phyloP scores from a whole-genome alignment of 257 asterid species.

The Solanum tarapatanum region DNA sequence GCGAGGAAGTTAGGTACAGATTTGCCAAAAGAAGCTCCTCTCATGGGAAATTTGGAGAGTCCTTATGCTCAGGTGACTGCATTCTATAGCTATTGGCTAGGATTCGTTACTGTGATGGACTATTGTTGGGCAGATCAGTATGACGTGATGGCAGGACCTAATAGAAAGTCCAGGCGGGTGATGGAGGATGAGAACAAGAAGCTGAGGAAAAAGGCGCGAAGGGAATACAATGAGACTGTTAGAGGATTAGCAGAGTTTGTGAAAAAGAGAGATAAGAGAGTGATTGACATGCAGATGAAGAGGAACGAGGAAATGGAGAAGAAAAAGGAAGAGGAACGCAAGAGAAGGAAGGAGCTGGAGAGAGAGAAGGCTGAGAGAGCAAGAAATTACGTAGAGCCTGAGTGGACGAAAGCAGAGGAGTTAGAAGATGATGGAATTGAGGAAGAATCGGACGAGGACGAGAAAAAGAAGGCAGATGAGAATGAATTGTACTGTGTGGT shows the following conservation, averaged over 20 bases:
- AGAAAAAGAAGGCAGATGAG: slow-evolving; percentile 19
- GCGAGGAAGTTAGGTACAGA: slow-evolving; percentile 53
- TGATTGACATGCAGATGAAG: slow-evolving; percentile 84
- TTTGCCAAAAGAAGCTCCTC: slow-evolving; percentile 78
- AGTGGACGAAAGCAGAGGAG: slow-evolving; percentile 76
- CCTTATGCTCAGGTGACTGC: slow-evolving; percentile 91
- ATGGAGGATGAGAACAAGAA: slow-evolving; percentile 96
- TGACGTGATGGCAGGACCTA: slow-evolving; percentile 72
- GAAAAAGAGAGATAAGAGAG: slow-evolving; percentile 91
- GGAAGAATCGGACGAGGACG: slow-evolving; percentile 34
- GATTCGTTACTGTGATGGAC: slow-evolving; percentile 64
- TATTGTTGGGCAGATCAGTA: slow-evolving; percentile 87
- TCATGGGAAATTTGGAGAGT: slow-evolving; percentile 72
- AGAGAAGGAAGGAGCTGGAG: slow-evolving; percentile 71
- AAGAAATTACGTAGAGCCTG: slow-evolving; percentile 63
- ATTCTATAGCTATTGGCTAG: slow-evolving; percentile 78
- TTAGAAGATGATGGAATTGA: slow-evolving; percentile 47
- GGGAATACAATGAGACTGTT: slow-evolving; percentile 89
- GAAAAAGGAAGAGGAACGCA: slow-evolving; percentile 64
- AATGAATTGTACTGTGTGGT: slow-evolving; percentile 74
- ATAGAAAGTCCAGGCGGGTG: slow-evolving; percentile 74
- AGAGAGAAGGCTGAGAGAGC: slow-evolving; percentile 76
- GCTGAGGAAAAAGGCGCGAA: slow-evolving; percentile 68
- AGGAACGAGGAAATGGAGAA: slow-evolving; percentile 77
- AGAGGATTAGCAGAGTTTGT: slow-evolving; percentile 84